Base-by-base conservation (phyloP, 164 flowering plant species). In the Aristolochia fimbriata region DNA sequence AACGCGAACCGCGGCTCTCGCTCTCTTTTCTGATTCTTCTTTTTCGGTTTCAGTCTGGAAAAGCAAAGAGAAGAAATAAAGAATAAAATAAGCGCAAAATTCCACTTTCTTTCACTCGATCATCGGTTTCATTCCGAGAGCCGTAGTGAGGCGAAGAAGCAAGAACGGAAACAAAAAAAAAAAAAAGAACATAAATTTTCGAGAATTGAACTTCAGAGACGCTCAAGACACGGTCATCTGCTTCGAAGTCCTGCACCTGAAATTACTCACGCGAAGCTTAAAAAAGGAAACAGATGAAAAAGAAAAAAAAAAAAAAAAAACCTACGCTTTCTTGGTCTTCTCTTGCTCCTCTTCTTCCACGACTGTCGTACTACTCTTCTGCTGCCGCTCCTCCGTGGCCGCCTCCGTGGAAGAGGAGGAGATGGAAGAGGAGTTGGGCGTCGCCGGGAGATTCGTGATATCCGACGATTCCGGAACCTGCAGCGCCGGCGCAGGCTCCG, bases 1-100 rank as follows among this genome's bases (percentile, higher is more conserved):
- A 91, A 91, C 22, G 97, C 97, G 71, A 85, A 83, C 76, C 97
- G 79, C 10, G 89, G 86, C 65, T 87, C 86, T 73, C 86, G 81
- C 67, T 77, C 77, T 75, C 72, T 74, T 64, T 84, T 91, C 23
- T 74, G 81, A 41, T 78, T 86, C 83, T 87, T 91, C 85, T 84
- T 85, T 63, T 80, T 84, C 16, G 85, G 74, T 61, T 85, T 86
- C 80, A 75, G 77, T 72, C 89, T 82, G 24, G 37, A 62, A 21
- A 8, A 50, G 21, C 2, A 58, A 48, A 48, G 21, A 31, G 58
- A 16, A 58, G n/a, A n/a, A n/a, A n/a, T n/a, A n/a, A 55, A 24
- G 12, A 19, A 30, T 22, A 15, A 62, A 6, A 12, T 25, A 17
- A 57, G 21, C 3, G 13, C 30, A 5, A 27, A 30, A 19, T n/a